Evolutionary conservation across 2,329 filamentous ascomycete species (phyloP), one percentile per base, ranked within the genome.

Genomic region (Fusarium heterosporum): DNA sequence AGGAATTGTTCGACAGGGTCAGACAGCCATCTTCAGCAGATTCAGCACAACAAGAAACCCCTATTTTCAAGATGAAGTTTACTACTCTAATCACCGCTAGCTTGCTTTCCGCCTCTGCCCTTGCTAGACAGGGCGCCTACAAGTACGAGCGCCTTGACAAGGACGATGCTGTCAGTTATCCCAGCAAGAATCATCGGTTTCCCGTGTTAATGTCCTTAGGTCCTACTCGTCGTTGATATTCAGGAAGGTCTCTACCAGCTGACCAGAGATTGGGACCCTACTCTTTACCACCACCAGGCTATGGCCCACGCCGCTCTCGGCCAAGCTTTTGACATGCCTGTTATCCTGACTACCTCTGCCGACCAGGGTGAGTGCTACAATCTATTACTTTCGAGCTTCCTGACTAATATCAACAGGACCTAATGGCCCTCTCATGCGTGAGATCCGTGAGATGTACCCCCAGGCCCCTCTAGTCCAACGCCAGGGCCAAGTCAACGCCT

Each of bases 401-500:
- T 11, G 7, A 48, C 47, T 59, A 38, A 55, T 17, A 16, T 3
- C 4, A 14, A 0, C 8, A 77, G 90, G 90, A 6, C 90, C 90
- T 47, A 93, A 93, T 74, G 90, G 91, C 2, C 87, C 85, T 2
- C 79, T 93, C 2, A 88, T 90, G 11, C 87, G 89, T 70, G 90
- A 92, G 72, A 90, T 93, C 64, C 75, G 85, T 7, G 82, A 88
- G 13, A 84, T 89, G 85, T 89, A 91, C 73, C 90, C 90, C 26
- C 78, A 86, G 43, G 86, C 88, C 1, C 86, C 90, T 1, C 79
- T 92, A 12, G 85, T 93, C 73, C 81, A 84, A 69, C 87, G 91
- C 34, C 83, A 89, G 62, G 90, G 91, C 38, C 89, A 93, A 73
- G 90, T 93, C 72, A 86, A 93, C 73, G 90, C 91, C 4, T 93